Base-by-base conservation (phyloP, 2,329 filamentous ascomycete species). In the Paecilomyces niveus region DNA sequence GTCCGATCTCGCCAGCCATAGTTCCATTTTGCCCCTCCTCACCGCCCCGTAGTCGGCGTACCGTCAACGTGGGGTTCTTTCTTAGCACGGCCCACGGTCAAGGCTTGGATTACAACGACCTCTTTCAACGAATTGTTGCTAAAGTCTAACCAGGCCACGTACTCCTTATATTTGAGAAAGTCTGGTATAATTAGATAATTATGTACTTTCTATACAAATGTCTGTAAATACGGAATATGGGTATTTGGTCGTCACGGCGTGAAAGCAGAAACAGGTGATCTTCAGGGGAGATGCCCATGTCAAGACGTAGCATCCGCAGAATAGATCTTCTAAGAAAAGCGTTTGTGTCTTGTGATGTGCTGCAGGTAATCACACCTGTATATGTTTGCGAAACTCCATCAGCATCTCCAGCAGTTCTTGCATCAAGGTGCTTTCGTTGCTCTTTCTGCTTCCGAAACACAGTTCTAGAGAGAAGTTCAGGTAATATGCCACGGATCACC, bases 1-100 rank as follows among this genome's bases (percentile, higher is more conserved):
- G 22, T 52, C 50, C 50, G 50, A 52, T 52, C 26, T 52, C 50
- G 50, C 50, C 22, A 52, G 26, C 50, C 21, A 24, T 3, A 18
- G 39, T 45, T 45, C 6, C 31, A 49, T 57, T 57, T 35, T 57
- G 56, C 56, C 51, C n/a, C 18, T 57, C 29, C 31, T 21, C 49
- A 57, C 56, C 56, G 56, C 56, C 31, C 32, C 22, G 31, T 13
- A 33, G 15, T 22, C 31, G 29, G 53, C 39, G 35, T 39, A 1
- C 24, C 24, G 18, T 9, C 24, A 29, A 22, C 31, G 53, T 31
- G 33, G 18, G 10, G 29, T 31, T 52, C 24, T 29, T 52, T n/a
- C n/a, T 24, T 45, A 18, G 18, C 45, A n/a, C 21, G 18, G n/a
- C 21, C 24, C 18, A 24, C 22, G 24, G 21, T n/a, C 35, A 13